Base-by-base conservation (phyloP, 202 grass and related monocot species). In the Panicum virgatum region DNA sequence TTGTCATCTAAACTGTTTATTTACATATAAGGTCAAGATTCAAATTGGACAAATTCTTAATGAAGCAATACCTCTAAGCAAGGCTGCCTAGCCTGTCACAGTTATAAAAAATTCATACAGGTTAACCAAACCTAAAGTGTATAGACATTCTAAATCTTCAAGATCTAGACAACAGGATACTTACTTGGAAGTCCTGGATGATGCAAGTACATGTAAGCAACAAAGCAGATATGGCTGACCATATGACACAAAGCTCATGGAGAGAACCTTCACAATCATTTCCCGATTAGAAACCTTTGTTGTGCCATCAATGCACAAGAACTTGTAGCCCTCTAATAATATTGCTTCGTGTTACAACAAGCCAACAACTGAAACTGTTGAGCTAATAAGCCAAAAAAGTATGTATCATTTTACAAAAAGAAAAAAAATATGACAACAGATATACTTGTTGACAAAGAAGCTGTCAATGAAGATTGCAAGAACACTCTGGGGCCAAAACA, bases 261-360 rank as follows among this genome's bases (percentile, higher is more conserved):
- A 81, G 12, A 83, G 13, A 65, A 98, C 96, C 90, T 95, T 96
- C 9, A 98, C 96, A 43, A 92, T 93, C 70, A 71, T 93, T 76
- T 96, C 86, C 71, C 96, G 91, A 23, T 96, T 92, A 77, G 88
- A 76, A 82, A 93, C 57, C 77, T 93, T 98, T 48, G 96, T 95
- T 15, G 86, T 91, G 59, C 96, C 96, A 84, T 98, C 96, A 82
- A 98, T 98, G 40, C 92, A 88, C 56, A 98, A 93, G 71, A 93
- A 94, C 11, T 87, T 82, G 68, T 93, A 98, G 20, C 92, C 95
- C 73, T 92, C 88, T 20, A 74, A 65, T 59, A 86, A 71, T 77
- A 97, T 89, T 61, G 90, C 84, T 82, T 97, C 92, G 90, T 97
- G 78, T 84, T 80, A 62, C 48, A 74, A 66, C 66, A 90, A 83